phyloP scores from a whole-genome alignment of 2,329 filamentous ascomycete species.

The Shiraia sp. region DNA sequence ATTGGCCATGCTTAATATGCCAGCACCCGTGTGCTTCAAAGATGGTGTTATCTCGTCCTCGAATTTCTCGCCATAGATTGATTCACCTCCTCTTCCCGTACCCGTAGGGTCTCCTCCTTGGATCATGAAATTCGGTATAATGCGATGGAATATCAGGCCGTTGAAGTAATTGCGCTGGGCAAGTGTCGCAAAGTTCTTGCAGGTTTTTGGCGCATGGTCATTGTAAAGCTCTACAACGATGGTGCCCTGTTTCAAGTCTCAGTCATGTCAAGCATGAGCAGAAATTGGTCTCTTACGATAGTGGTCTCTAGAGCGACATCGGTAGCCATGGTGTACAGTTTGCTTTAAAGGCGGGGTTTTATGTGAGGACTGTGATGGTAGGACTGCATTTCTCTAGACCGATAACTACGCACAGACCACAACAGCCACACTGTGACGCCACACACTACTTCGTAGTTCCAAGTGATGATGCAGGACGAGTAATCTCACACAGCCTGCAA shows the following conservation, averaged over 20 bases:
- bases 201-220: slow-evolving; percentile 83
- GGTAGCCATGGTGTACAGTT: slow-evolving; percentile 50
- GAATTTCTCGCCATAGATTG: slow-evolving; percentile 92
- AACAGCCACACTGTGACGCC: slow-evolving; percentile 12
- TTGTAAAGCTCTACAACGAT: slow-evolving; percentile 90
- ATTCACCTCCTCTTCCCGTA: slow-evolving; percentile 84
- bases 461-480: slow-evolving; percentile 24
- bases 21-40: slow-evolving; percentile 90
- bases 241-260: slow-evolving; percentile 62
- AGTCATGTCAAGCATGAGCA: slow-evolving; percentile 2
- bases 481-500: slow-evolving; percentile 3
- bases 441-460: slow-evolving; percentile 14
- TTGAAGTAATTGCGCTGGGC: slow-evolving; percentile 86
- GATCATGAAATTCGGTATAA: slow-evolving; percentile 96
- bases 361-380: slow-evolving; percentile 25
- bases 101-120: slow-evolving; percentile 94
- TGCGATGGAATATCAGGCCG: slow-evolving; percentile 83
- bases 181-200: slow-evolving; percentile 84
- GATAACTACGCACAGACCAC: slow-evolving; percentile 11
- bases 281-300: slow-evolving; percentile 62
- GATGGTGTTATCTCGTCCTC: slow-evolving; percentile 81
- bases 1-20: slow-evolving; percentile 96
- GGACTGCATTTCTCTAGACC: slow-evolving; percentile 1
- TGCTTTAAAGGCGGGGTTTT: neutral
- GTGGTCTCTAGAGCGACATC: slow-evolving; percentile 82